Evolutionary conservation across 108 stramenopile species (phyloP), one percentile per base, ranked within the genome.

Genomic region (Nannochloropsis salina): DNA sequence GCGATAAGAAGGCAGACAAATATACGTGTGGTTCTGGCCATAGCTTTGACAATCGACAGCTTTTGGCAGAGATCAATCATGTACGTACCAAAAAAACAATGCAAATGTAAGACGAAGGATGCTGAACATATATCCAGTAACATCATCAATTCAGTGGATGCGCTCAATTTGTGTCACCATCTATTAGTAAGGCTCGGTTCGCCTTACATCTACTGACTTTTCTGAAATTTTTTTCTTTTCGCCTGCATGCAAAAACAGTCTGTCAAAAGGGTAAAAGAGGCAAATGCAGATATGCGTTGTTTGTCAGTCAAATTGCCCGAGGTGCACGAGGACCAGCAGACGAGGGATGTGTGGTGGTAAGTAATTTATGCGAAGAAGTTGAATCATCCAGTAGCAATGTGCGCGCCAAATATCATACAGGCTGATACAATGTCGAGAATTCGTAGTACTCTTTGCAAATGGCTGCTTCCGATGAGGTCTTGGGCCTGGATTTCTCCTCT

Each of bases 11-110:
- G 61, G 8, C 61, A 74, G 61, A 74, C 61, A 74, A 74, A 6
- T 74, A 74, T n/a, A 74, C 61, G 5, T 74, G 61, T 74, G 61
- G 61, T n/a, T 3, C 6, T n/a, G 61, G 61, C 20, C 20, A 74
- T 74, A 15, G 61, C 4, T 74, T 15, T n/a, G 61, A 74, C n/a
- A n/a, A 74, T n/a, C 61, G 61, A 4, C 61, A 74, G 61, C 61
- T 74, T n/a, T 74, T 74, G 61, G 61, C 61, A n/a, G 61, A 74
- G 61, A 74, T 74, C 61, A 74, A 74, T 74, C 61, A 74, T 74
- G 61, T 74, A 74, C 15, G 61, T 8, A 8, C 31, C 31, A 31
- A 31, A 31, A 31, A 31, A 31, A 31, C 31, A 31, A 31, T 31
- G 31, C 31, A 31, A 31, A 31, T 31, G 31, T 31, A 31, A 31